Conservation (phyloP, 257 asterid species). For the Euphrasia confusa region DNA sequence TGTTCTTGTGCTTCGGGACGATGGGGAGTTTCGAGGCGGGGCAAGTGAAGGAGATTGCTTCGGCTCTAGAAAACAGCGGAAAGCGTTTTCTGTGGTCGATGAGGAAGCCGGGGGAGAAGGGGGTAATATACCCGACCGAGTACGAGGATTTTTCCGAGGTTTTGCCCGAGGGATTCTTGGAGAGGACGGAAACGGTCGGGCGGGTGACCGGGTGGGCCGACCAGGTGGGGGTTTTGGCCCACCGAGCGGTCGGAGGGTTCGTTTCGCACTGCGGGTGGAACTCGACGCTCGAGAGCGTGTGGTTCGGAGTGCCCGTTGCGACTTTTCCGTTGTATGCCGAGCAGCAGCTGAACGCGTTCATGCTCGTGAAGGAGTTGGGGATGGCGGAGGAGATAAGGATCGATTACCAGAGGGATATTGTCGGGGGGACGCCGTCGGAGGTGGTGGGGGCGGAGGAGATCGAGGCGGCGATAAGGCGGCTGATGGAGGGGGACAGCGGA, state of each 20-base stretch:
- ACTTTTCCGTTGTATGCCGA: conserved; percentile 45
- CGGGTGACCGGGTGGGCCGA: conserved; percentile 50
- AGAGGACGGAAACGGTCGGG: conserved; percentile 28
- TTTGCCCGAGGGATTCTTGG: conserved; percentile 37
- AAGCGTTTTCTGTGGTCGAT: conserved; percentile 44
- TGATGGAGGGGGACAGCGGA: conserved; percentile 29
- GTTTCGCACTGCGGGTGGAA: conserved; percentile 61
- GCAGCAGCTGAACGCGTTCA: conserved; percentile 46
- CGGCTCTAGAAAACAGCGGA: conserved; percentile 31
- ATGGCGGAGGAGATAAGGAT: conserved; percentile 37
- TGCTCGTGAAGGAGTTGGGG: conserved; percentile 36
- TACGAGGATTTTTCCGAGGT: conserved; percentile 12
- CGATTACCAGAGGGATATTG: conserved; percentile 28
- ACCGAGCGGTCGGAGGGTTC: conserved; percentile 46
- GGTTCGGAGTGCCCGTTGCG: conserved; percentile 53
- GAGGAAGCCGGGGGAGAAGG: conserved; percentile 16
- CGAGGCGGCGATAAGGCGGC: conserved; percentile 35
- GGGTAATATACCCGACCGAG: background rate
- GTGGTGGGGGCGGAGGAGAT: conserved; percentile 37
- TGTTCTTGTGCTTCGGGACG: conserved; percentile 38
- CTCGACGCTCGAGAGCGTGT: conserved; percentile 47
- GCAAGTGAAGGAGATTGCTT: conserved; percentile 33
- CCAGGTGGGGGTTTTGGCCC: conserved; percentile 39
- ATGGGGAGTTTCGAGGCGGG: conserved; percentile 22
- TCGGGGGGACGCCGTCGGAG: conserved; percentile 16